Percentiles rank a stretch among this genome's conserved stretches.
phyloP scores from a whole-genome alignment of 2,329 filamentous ascomycete genomes.

The Fusarium floridanum region DNA sequence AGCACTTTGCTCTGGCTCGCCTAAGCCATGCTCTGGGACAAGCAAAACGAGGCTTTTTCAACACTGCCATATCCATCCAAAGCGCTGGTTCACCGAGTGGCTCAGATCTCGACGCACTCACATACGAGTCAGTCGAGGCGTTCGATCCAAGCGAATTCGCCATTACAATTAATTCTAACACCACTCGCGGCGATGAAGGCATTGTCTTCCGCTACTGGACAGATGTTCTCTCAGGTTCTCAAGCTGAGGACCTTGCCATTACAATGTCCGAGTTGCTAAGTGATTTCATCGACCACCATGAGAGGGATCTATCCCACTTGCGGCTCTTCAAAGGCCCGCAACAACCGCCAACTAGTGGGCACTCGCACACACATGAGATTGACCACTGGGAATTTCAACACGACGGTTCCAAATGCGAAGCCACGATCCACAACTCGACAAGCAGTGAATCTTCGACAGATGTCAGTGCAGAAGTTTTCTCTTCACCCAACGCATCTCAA shows the following conservation, averaged over 20 bases:
- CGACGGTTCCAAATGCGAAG: background rate
- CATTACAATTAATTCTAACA: conserved; percentile 48
- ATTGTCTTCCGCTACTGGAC: conserved; percentile 43
- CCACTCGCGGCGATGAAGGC: conserved; percentile 40
- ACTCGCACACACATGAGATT: background rate
- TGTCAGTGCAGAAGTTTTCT: conserved; percentile 6
- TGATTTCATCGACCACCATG: conserved; percentile 34
- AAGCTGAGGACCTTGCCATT: conserved; percentile 33
- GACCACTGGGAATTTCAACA: conserved; percentile 3
- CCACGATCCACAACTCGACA: background rate
- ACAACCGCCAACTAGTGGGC: background rate
- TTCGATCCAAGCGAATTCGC: conserved; percentile 48
- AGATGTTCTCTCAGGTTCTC: conserved; percentile 24
- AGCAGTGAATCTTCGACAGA: conserved; percentile 22
- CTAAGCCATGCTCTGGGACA: conserved; percentile 53
- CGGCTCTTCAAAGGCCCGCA: conserved; percentile 6
- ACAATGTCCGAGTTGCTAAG: conserved; percentile 33
- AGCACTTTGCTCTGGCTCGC: conserved; percentile 62
- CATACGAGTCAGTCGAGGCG: conserved; percentile 33
- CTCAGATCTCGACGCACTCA: conserved; percentile 4
- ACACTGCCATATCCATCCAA: conserved; percentile 53
- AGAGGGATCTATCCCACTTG: conserved; percentile 30
- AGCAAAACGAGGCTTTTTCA: conserved; percentile 46
- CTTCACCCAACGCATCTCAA: conserved; percentile 8
- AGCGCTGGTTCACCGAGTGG: conserved; percentile 23